phyloP scores from a whole-genome alignment of 768 basidiomycete genomes.

The Galerina sulciceps region DNA sequence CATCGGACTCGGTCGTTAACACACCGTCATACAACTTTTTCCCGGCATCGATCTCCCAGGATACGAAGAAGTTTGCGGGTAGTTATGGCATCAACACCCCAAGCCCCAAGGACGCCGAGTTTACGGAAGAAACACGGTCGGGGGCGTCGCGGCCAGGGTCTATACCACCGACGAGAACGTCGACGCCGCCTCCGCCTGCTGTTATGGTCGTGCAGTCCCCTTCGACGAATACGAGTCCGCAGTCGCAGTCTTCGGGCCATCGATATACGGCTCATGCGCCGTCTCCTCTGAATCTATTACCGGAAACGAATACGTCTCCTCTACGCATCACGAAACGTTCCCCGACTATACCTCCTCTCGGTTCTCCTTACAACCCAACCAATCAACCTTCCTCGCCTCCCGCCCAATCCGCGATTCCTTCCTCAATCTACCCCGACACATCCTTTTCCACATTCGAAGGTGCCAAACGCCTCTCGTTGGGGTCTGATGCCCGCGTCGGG shows the following conservation, averaged over 20 bases:
- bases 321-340: constrained; percentile 32
- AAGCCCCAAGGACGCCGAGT: no score
- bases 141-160: no score
- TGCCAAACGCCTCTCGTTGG: constrained; percentile 33
- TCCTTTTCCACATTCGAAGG: constrained; percentile 25
- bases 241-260: constrained; percentile 19
- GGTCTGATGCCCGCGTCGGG: constrained; percentile 64
- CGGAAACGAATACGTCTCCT: constrained; percentile 17
- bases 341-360: constrained; percentile 14
- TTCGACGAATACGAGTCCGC: constrained; percentile 4
- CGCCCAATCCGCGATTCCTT: background rate
- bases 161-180: background rate
- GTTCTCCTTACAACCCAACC: background rate
- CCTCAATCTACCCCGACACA: constrained; percentile 21
- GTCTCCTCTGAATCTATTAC: constrained; percentile 15
- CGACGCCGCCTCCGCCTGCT: background rate
- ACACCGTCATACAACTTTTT: constrained; percentile 1
- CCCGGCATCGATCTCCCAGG: background rate
- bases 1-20: background rate
- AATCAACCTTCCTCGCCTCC: background rate
- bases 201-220: background rate
- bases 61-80: background rate
- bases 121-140: no score
- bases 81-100: no score
- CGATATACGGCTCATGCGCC: constrained; percentile 18